Evolutionary conservation across 805 yeast species (phyloP).

Genomic region (Priceomyces medius): DNA sequence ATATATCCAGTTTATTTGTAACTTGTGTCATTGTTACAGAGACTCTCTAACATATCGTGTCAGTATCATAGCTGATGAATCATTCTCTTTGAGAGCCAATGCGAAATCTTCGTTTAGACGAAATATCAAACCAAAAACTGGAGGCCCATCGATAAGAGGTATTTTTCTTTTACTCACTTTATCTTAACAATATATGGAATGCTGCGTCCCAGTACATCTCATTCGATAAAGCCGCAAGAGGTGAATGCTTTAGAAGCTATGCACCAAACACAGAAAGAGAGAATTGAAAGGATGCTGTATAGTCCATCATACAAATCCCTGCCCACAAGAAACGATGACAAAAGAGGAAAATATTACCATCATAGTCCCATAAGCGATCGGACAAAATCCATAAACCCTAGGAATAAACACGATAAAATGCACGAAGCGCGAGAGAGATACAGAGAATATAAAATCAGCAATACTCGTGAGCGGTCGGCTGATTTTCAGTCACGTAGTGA

Average conservation of each 20-base stretch:
- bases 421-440: conserved; percentile 24
- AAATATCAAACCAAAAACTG: too few relatives aligned
- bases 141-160: too few relatives aligned
- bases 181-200: too few relatives aligned
- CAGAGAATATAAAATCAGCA: conserved; percentile 17
- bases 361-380: conserved; percentile 4
- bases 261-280: conserved; percentile 16
- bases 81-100: too few relatives aligned
- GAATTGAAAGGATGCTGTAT: conserved; percentile 12
- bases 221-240: too few relatives aligned
- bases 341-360: conserved; percentile 2
- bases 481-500: conserved; percentile 20
- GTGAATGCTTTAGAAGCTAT: conserved; percentile 15
- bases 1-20: too few relatives aligned
- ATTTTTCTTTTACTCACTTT: too few relatives aligned
- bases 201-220: too few relatives aligned
- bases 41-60: too few relatives aligned
- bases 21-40: too few relatives aligned
- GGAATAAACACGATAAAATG: conserved; percentile 23
- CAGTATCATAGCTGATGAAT: too few relatives aligned
- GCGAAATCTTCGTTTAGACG: too few relatives aligned
- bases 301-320: conserved; percentile 10
- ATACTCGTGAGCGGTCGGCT: conserved; percentile 16
- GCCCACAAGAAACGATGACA: background rate
- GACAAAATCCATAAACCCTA: conserved; percentile 10